These are phyloP conservation scores for Arabidopsis suecica DNA, from an alignment of 345 rosid genomes.

Conservation along the genomic window DNA sequence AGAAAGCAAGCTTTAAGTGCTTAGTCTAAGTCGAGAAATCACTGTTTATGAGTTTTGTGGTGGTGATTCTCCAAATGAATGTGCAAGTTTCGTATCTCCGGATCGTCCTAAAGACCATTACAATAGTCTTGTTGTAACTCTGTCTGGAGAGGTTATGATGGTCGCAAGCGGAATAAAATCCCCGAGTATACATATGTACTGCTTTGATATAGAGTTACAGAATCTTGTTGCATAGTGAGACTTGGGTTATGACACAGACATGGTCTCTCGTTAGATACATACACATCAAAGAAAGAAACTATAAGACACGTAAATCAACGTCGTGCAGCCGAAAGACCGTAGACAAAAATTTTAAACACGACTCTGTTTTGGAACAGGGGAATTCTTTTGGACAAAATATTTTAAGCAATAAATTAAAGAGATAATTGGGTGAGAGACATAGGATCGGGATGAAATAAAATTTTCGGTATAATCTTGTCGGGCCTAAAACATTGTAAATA, in stretches of 20 bases:
- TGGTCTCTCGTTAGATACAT: no score
- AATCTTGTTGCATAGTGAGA: no score
- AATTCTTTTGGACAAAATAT: no score
- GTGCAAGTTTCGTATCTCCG: background rate
- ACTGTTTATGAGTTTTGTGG: slow-evolving; percentile 3
- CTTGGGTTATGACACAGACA: no score
- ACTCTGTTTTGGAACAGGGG: background rate
- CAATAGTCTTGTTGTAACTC: background rate
- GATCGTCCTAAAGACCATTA: background rate
- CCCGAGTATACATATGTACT: no score
- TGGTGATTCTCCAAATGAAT: slow-evolving; percentile 10
- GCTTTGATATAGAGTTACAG: background rate
- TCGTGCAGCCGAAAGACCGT: background rate
- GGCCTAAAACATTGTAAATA: no score
- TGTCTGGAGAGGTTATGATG: background rate
- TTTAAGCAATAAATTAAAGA: no score
- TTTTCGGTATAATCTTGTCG: no score
- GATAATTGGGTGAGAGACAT: no score
- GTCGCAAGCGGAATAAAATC: no score
- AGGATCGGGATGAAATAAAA: no score
- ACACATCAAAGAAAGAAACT: no score
- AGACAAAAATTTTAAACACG: background rate
- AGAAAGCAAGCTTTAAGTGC: slow-evolving; percentile 29
- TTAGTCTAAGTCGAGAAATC: background rate
- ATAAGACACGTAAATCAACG: background rate